Evolutionary conservation across 73 alveolate species (phyloP).

Genomic region (Symbiodinium natans): DNA sequence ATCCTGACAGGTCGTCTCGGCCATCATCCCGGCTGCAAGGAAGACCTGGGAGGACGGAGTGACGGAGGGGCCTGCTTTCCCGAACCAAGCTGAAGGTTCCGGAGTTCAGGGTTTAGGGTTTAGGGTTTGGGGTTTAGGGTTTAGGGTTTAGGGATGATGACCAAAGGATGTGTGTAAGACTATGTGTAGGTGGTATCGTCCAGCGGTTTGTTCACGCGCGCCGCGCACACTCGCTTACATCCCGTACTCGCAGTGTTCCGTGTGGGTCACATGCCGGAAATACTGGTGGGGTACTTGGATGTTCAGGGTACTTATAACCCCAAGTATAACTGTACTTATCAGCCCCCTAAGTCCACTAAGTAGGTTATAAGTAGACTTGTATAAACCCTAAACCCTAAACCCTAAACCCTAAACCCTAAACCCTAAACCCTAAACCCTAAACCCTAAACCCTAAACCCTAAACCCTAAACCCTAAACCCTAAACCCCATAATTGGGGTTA

Average conservation of each 20-base stretch:
- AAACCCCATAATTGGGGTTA: no score
- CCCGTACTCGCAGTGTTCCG: no score
- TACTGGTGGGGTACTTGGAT: not conserved
- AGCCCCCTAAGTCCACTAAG: no score
- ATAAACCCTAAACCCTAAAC: no score
- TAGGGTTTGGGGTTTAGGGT: not conserved
- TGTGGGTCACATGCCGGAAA: not conserved
- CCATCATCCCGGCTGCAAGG: constrained; percentile 50
- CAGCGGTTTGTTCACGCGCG: no score
- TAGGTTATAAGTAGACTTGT: no score
- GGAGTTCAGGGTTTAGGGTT: not conserved
- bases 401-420: not conserved
- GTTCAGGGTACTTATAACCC: no score
- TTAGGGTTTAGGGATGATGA: not conserved
- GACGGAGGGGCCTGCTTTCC: not conserved
- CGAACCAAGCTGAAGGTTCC: not conserved
- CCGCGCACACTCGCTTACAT: not conserved
- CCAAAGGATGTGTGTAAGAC: not conserved
- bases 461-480: not conserved
- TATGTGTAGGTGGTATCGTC: not conserved
- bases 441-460: not conserved
- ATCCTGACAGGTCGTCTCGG: constrained; percentile 50
- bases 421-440: not conserved
- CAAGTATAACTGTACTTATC: no score
- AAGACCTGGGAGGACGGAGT: constrained; percentile 74